Percentiles rank a stretch among this genome's conserved stretches.
These are phyloP conservation scores for Cyclospora cayetanensis DNA, from an alignment of 169 alveolate genomes.

Conservation along the genomic window DNA sequence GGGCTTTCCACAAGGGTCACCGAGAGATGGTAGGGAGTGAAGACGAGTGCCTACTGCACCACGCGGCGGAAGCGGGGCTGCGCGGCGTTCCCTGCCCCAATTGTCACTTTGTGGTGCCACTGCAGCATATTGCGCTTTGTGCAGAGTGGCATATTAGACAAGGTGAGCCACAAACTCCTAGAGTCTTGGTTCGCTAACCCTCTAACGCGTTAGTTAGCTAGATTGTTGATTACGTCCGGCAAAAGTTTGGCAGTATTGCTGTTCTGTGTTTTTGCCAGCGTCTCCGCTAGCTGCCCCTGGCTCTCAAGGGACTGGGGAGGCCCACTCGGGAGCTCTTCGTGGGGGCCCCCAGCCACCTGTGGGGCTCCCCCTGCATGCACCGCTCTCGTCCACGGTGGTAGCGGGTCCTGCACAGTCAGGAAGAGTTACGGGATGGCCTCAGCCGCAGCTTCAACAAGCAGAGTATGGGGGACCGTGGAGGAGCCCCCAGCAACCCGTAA, in stretches of 20 bases:
- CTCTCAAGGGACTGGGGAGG: background rate
- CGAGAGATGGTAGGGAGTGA: background rate
- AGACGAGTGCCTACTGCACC: background rate
- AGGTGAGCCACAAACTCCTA: no score
- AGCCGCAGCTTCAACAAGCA: no score
- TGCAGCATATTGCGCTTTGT: background rate
- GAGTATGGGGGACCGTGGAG: background rate
- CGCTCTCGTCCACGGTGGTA: no score
- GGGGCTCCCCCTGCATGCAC: background rate
- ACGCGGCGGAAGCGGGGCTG: conserved; percentile 6
- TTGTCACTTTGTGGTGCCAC: background rate
- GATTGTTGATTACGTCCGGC: background rate
- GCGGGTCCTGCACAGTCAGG: no score
- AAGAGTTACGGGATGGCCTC: no score
- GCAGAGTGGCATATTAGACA: conserved; percentile 5
- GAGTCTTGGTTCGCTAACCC: background rate
- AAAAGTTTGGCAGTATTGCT: no score
- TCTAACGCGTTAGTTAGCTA: background rate
- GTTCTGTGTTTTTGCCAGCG: background rate
- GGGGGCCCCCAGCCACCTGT: background rate
- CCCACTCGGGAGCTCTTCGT: background rate
- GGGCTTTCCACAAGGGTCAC: background rate
- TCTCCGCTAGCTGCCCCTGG: background rate
- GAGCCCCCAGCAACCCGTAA: background rate
- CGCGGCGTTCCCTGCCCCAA: conserved; percentile 21